Base-by-base conservation (phyloP, 1,139 yeast genomes). In the Hyphopichia burtonii region DNA sequence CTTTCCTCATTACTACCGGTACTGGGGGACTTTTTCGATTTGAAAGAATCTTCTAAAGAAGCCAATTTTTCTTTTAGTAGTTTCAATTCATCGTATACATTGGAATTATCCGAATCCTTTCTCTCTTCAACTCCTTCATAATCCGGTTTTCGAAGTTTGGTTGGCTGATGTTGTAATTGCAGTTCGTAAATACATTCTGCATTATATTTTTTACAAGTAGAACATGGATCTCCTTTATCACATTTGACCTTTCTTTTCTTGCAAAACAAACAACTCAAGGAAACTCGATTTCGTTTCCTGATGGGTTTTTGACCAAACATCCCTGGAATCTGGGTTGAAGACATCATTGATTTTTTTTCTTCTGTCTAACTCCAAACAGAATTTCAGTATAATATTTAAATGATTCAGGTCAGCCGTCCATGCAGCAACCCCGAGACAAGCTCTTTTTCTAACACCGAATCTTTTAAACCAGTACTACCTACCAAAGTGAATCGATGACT, bases 211-310 rank as follows among this genome's bases (percentile, higher is more conserved):
- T 59, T 60, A 50, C 78, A 72, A 10, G 71, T 63, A 11, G 70
- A 57, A 43, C 78, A 72, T 6, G 77, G 77, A 31, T 51, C 54
- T 3, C 64, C 71, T 41, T 68, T 56, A 48, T 71, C 74, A 56
- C 78, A 72, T 42, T 66, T 69, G 43, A 71, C 73, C 51, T 72
- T 72, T 25, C 77, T 48, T 45, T 58, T 58, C 42, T 66, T 66
- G 52, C 77, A 71, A 48, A 69, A 68, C 37, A 59, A 64, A 51
- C 77, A 71, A 22, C 70, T 75, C 39, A 65, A 55, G 18, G 71
- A 63, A 39, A 56, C 53, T 46, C 76, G 58, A 41, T 62, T 59
- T 34, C 76, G 54, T 47, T 62, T 64, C 45, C 51, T 52, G 32
- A 55, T 15, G 3, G 37, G 37, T 23, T 30, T 30, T 12, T 25